Conservation (phyloP, 345 rosid species). For the Ailanthus altissimus region DNA sequence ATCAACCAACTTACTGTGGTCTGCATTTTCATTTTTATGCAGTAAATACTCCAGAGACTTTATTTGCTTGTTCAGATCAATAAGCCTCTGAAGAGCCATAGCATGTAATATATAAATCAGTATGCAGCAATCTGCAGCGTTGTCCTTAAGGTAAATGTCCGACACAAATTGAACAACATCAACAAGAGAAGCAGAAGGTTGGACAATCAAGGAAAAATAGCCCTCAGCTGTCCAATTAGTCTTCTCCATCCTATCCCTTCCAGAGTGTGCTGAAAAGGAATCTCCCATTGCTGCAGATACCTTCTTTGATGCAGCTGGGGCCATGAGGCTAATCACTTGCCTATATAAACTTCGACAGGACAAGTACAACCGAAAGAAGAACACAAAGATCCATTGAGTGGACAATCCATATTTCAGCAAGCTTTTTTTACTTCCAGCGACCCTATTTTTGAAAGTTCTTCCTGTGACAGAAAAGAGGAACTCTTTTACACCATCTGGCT, state of each 20-base stretch:
- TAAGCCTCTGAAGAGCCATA: constrained; percentile 81
- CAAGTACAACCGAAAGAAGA: constrained; percentile 70
- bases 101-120: constrained; percentile 57
- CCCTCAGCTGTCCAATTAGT: constrained; percentile 61
- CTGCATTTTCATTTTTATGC: constrained; percentile 41
- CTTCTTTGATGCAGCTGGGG: constrained; percentile 54
- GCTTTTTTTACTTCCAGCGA: constrained; percentile 28
- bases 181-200: constrained; percentile 66
- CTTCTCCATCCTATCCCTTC: constrained; percentile 65
- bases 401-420: constrained; percentile 36
- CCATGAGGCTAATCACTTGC: constrained; percentile 69
- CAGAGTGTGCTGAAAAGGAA: constrained; percentile 49
- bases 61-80: constrained; percentile 77
- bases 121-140: constrained; percentile 48
- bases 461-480: constrained; percentile 58
- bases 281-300: constrained; percentile 56
- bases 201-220: constrained; percentile 75
- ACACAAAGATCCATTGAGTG: constrained; percentile 55
- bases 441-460: constrained; percentile 30
- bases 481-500: constrained; percentile 42
- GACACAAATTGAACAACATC: constrained; percentile 56
- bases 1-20: constrained; percentile 45
- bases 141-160: constrained; percentile 41
- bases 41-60: constrained; percentile 63
- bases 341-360: constrained; percentile 69